phyloP scores from a whole-genome alignment of 192 early-diverging fungal genomes.

The Linnemannia elongata region DNA sequence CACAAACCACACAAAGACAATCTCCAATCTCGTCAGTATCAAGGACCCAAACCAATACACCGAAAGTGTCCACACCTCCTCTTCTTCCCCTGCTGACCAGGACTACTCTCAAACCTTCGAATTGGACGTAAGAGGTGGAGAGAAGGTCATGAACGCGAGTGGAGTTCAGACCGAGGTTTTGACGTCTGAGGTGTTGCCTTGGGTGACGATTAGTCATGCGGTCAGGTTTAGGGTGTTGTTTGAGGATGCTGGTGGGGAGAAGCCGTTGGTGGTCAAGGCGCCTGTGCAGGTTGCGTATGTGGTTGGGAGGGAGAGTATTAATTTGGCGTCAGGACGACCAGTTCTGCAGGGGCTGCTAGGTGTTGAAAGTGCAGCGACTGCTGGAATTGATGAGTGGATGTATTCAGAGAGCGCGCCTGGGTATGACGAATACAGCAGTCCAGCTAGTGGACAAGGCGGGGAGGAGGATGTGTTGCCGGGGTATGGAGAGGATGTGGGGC shows the following conservation, averaged over 20 bases:
- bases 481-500: background rate
- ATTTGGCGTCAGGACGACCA: background rate
- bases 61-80: background rate
- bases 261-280: background rate
- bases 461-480: background rate
- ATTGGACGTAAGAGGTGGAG: background rate
- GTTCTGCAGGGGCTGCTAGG: background rate
- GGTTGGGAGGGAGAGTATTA: background rate
- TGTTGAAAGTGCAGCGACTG: background rate
- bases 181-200: background rate
- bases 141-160: background rate
- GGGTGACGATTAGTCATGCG: background rate
- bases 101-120: background rate
- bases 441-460: background rate
- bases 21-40: background rate
- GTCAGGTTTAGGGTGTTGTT: background rate
- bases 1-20: background rate
- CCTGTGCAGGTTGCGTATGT: background rate
- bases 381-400: background rate
- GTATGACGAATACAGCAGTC: background rate
- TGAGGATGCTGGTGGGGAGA: background rate
- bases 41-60: background rate
- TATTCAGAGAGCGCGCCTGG: background rate
- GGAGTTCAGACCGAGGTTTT: background rate
- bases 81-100: too few relatives aligned